Conservation (phyloP, 2,329 filamentous ascomycete species). For the Akanthomyces dipterigenus region DNA sequence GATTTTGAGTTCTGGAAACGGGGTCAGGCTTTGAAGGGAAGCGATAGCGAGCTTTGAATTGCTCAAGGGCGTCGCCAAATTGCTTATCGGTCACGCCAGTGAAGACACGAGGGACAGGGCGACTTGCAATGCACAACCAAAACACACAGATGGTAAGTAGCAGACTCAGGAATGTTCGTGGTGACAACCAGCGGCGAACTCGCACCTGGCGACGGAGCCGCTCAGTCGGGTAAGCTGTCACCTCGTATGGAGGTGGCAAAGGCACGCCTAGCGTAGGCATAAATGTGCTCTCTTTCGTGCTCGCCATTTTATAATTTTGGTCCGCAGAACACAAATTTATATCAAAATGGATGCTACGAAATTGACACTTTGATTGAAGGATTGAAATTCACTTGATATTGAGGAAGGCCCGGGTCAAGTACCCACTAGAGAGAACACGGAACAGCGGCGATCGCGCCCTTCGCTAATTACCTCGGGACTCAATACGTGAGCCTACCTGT, state of each 20-base stretch:
- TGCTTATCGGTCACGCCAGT: not conserved
- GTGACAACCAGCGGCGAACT: not conserved
- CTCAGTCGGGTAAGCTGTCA: not conserved
- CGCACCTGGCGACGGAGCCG: not conserved
- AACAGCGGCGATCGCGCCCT: too few relatives aligned
- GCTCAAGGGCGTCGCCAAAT: not conserved
- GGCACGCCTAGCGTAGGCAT: not conserved
- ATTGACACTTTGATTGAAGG: too few relatives aligned
- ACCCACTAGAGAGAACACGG: too few relatives aligned
- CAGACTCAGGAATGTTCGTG: not conserved
- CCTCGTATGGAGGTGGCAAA: slow-evolving; percentile 1
- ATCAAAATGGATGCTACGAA: too few relatives aligned
- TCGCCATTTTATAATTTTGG: not conserved
- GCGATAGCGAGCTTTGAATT: not conserved
- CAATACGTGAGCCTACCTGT: too few relatives aligned
- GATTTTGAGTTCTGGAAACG: slow-evolving; percentile 20
- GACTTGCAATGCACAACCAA: not conserved
- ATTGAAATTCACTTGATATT: too few relatives aligned
- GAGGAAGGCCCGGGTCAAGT: too few relatives aligned
- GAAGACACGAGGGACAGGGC: not conserved
- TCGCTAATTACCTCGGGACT: too few relatives aligned
- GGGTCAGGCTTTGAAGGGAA: not conserved
- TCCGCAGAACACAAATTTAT: too few relatives aligned
- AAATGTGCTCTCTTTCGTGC: not conserved
- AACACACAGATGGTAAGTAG: not conserved